Conservation (phyloP, 805 yeast species). For the Millerago galiae region DNA sequence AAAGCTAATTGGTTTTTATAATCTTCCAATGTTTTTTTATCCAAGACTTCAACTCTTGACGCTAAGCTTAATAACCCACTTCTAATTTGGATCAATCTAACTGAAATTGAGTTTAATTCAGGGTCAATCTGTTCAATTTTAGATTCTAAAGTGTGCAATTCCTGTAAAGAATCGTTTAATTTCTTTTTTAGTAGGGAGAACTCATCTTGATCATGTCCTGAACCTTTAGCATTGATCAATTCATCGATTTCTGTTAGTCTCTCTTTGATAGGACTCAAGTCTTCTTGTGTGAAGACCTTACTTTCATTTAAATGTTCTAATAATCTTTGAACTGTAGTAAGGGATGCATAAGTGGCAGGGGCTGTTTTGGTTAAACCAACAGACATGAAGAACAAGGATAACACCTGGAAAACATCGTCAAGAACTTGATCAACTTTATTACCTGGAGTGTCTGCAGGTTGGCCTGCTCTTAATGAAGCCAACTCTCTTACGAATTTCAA, state of each 20-base stretch:
- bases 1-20: slow-evolving; percentile 34
- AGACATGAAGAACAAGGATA: slow-evolving; percentile 82
- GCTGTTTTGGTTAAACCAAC: slow-evolving; percentile 88
- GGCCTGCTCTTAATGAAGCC: slow-evolving; percentile 37
- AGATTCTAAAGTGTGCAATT: slow-evolving; percentile 50
- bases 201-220: slow-evolving; percentile 37
- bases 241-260: slow-evolving; percentile 64
- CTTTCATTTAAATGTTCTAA: slow-evolving; percentile 78
- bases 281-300: slow-evolving; percentile 77
- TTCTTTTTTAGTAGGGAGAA: slow-evolving; percentile 57
- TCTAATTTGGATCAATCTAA: slow-evolving; percentile 55
- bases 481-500: slow-evolving; percentile 47
- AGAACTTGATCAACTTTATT: slow-evolving; percentile 62
- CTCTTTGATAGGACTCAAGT: slow-evolving; percentile 67
- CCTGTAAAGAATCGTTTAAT: slow-evolving; percentile 53
- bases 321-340: slow-evolving; percentile 79
- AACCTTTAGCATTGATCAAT: slow-evolving; percentile 37
- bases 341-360: slow-evolving; percentile 89
- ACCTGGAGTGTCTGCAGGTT: slow-evolving; percentile 20
- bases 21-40: slow-evolving; percentile 26
- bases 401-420: slow-evolving; percentile 85
- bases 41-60: slow-evolving; percentile 30
- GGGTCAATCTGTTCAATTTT: slow-evolving; percentile 49
- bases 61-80: slow-evolving; percentile 52
- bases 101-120: slow-evolving; percentile 39